Base-by-base conservation (phyloP, 768 basidiomycete genomes). In the Suillus lakei region DNA sequence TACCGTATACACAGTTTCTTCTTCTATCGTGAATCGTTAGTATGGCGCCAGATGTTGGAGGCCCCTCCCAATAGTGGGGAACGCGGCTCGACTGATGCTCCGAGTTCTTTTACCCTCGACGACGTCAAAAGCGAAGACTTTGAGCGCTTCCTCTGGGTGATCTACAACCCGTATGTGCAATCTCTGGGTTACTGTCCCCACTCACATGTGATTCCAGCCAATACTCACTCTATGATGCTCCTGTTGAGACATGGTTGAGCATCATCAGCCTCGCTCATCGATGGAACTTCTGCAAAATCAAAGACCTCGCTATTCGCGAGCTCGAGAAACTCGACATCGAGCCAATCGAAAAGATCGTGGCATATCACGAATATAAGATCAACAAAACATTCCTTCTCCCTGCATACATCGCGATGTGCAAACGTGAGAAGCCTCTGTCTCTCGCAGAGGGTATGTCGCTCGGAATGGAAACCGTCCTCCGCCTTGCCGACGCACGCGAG, bases 261-360 rank as follows among this genome's bases (percentile, higher is more conserved):
- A 85, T 92, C 51, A 74, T 92, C 0, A 73, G 70, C 2, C 84
- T 91, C 1, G 79, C 89, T 0, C 77, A 84, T 21, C 70, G 77
- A 4, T 92, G 89, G 89, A 46, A 68, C 0, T 91, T 91, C 65
- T 67, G 66, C 0, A 82, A 86, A 51, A 82, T 89, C 8, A 82
- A 78, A 43, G 70, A 65, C 56, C 86, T 80, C 1, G 87, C 88
- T 0, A 75, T 89, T 0, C 83, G 86, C 0, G 85, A 90, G 61
- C 78, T 91, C 0, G 84, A 87, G 62, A 79, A 80, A 69, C 75
- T 84, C 8, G 30, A 74, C 0, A 79, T 90, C 44, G 73, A 77
- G 0, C 80, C 83, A 2, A 79, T 90, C 0, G 81, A 86, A 2
- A 86, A 87, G 36, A 85, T 91, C 58, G 74, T 79, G 5, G 73